These are phyloP conservation scores for Parathielavia appendiculata DNA, from an alignment of 495 filamentous ascomycete genomes.

Conservation along the genomic window DNA sequence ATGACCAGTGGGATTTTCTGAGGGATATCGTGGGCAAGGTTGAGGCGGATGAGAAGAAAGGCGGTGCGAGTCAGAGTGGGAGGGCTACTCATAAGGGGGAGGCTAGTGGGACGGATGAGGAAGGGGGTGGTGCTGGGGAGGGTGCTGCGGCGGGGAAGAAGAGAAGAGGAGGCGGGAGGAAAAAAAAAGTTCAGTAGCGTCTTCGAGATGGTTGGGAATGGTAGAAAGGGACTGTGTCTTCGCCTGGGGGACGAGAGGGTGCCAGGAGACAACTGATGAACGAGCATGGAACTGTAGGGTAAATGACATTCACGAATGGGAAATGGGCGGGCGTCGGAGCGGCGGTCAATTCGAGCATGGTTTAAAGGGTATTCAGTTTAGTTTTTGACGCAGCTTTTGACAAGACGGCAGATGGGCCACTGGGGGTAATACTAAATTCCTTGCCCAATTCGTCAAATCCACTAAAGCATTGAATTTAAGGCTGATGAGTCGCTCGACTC, in stretches of 20 bases:
- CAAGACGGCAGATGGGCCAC: too few species aligned
- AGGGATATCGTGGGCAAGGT: constrained; percentile 86
- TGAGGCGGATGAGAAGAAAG: constrained; percentile 55
- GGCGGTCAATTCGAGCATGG: background rate
- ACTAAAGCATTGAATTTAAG: too few species aligned
- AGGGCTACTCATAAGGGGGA: constrained; percentile 33
- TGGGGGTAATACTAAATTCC: background rate
- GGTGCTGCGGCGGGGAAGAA: constrained; percentile 37
- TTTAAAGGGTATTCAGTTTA: background rate
- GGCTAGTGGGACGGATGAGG: constrained; percentile 41
- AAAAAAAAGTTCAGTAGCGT: constrained; percentile 36
- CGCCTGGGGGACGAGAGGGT: background rate
- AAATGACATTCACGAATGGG: constrained; percentile 4
- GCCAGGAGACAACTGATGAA: background rate
- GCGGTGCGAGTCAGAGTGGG: constrained; percentile 18
- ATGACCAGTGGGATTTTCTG: constrained; percentile 90
- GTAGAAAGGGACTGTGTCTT: background rate
- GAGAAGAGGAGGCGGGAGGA: constrained; percentile 40
- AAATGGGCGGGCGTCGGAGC: constrained; percentile 1
- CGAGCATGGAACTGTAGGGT: background rate
- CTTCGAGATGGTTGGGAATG: background rate
- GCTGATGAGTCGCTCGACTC: too few species aligned
- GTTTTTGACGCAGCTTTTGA: background rate
- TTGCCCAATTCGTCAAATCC: too few species aligned
- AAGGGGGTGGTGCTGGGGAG: constrained; percentile 23